Conservation (phyloP, 2,329 filamentous ascomycete species). For the Trichoderma breve region DNA sequence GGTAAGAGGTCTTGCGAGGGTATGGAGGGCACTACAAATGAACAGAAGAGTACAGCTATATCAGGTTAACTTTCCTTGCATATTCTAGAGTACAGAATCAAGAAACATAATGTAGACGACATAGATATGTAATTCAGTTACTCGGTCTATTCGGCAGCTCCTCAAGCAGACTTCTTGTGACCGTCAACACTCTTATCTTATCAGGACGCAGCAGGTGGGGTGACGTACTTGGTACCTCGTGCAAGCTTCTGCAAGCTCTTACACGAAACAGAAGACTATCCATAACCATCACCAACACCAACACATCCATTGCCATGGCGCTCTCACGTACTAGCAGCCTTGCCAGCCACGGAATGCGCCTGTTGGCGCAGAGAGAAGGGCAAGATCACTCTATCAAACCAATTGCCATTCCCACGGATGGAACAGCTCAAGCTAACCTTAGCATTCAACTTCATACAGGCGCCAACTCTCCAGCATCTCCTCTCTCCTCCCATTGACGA, state of each 20-base stretch:
- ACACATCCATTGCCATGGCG: background rate
- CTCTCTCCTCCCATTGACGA: background rate
- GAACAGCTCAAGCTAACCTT: background rate
- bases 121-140: background rate
- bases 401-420: background rate
- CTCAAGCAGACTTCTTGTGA: background rate
- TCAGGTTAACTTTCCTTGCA: background rate
- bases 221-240: background rate
- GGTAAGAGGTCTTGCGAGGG: background rate
- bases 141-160: background rate
- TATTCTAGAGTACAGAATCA: background rate
- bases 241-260: conserved; percentile 17
- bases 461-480: background rate
- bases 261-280: background rate
- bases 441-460: background rate
- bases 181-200: conserved; percentile 4
- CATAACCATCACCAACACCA: background rate
- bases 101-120: background rate
- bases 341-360: conserved; percentile 25
- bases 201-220: background rate
- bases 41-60: background rate
- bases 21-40: background rate
- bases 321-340: conserved; percentile 9
- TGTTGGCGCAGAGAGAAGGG: conserved; percentile 28
- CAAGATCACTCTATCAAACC: conserved; percentile 7